phyloP scores from a whole-genome alignment of 2,329 filamentous ascomycete species.

The Penicillium sp. region DNA sequence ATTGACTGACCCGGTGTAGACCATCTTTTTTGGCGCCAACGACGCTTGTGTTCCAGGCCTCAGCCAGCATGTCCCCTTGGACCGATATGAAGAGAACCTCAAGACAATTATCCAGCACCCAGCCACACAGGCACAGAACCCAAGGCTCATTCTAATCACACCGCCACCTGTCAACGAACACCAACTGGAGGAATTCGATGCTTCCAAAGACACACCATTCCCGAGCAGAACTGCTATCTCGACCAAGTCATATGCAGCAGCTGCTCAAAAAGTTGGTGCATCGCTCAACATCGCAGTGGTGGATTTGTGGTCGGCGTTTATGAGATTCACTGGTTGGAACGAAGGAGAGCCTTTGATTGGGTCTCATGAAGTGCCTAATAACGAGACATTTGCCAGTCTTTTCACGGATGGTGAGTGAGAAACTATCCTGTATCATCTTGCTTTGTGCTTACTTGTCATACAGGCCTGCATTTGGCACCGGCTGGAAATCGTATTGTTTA shows the following conservation, averaged over 20 bases:
- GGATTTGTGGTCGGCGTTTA: conserved; percentile 76
- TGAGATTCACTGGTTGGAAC: conserved; percentile 59
- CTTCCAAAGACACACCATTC: conserved; percentile 47
- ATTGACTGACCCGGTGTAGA: conserved; percentile 44
- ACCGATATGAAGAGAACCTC: conserved; percentile 70
- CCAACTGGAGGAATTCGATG: conserved; percentile 52
- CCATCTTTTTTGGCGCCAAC: conserved; percentile 84
- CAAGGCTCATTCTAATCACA: conserved; percentile 70
- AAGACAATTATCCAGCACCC: conserved; percentile 68
- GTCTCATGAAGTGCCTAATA: conserved; percentile 55
- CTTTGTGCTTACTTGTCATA: conserved; percentile 7
- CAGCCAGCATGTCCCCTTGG: conserved; percentile 73
- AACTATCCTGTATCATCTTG: not conserved
- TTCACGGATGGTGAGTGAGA: conserved; percentile 54
- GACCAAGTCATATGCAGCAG: conserved; percentile 63
- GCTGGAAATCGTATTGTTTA: conserved; percentile 56
- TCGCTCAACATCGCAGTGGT: conserved; percentile 60
- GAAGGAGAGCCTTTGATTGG: conserved; percentile 53
- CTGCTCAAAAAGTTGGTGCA: conserved; percentile 60
- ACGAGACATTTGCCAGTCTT: conserved; percentile 52
- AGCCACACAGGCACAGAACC: conserved; percentile 63
- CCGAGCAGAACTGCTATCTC: conserved; percentile 57
- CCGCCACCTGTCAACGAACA: conserved; percentile 82
- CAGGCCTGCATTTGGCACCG: conserved; percentile 57
- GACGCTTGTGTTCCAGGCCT: conserved; percentile 70